Evolutionary conservation across 1,284 basidiomycete species (phyloP), one percentile per base, ranked within the genome.

Genomic region (Malassezia nana): DNA sequence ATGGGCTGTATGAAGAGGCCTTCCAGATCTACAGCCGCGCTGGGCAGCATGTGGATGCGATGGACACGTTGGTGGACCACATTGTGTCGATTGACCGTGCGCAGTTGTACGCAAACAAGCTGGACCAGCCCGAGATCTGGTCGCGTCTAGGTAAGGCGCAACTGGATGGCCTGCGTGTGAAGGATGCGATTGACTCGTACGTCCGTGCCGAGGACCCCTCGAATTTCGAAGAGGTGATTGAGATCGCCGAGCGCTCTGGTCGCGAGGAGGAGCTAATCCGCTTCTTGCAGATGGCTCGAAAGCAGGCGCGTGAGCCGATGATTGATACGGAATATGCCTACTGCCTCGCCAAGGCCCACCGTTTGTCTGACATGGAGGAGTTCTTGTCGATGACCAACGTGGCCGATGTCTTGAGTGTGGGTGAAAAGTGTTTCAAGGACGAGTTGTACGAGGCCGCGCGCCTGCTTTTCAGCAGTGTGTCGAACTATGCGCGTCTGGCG

Each of bases 381-480:
- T 99, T 99, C 82, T 78, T 99, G 58, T 81, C 82, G 32, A 96
- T 98, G 89, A 98, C 94, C 48, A 99, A 99, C 67, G 94, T 99
- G 32, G 94, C 94, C 16, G 94, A 99, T 59, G 81, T 95, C 52
- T 79, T 96, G 24, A 85, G 86, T 65, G 91, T 95, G 50, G 94
- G 94, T 75, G 94, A 99, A 78, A 96, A 98, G 77, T 96, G 91
- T 74, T 99, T 99, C 79, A 88, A 96, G 69, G 94, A 96, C 63
- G 89, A 91, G 72, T 79, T 99, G 32, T 99, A 98, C 76, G 89
- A 96, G 69, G 94, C 94, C 39, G 86, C 92, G 48, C 94, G 92
- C 78, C 77, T 99, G 10, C 79, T 98, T 42, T 98, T 98, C 80
- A 83, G 84, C 35, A 92, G 89, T 76, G 96, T 98, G 66, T 94